phyloP scores from a whole-genome alignment of 2,329 filamentous ascomycete species.

The Harringtonia aguacate region DNA sequence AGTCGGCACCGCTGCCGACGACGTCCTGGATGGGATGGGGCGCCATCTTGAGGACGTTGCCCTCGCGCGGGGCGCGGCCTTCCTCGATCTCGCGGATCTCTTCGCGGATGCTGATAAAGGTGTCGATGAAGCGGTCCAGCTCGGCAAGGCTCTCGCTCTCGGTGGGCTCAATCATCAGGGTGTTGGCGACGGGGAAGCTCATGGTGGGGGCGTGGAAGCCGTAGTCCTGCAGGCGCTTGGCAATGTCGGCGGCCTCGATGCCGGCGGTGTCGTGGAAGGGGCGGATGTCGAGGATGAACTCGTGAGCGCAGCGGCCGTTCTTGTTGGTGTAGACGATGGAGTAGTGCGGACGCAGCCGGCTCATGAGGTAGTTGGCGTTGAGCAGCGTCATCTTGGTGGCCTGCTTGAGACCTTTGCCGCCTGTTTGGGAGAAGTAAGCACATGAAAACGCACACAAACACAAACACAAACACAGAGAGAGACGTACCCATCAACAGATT shows the following conservation, averaged over 20 bases:
- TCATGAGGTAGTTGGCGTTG: constrained; percentile 94
- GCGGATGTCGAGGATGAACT: constrained; percentile 89
- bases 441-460: no score
- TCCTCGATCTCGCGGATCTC: constrained; percentile 81
- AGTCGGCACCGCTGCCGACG: constrained; percentile 41
- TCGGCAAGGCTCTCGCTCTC: constrained; percentile 89
- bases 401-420: constrained; percentile 67
- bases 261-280: constrained; percentile 74
- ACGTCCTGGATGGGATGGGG: constrained; percentile 81
- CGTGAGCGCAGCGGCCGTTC: constrained; percentile 82
- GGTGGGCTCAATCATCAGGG: constrained; percentile 95
- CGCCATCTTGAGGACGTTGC: constrained; percentile 80
- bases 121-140: constrained; percentile 86
- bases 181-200: constrained; percentile 92
- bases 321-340: constrained; percentile 88
- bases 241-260: constrained; percentile 87
- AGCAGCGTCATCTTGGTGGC: constrained; percentile 89
- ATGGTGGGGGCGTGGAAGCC: constrained; percentile 97
- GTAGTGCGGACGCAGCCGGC: constrained; percentile 76
- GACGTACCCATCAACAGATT: constrained; percentile 97
- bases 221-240: constrained; percentile 93
- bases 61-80: constrained; percentile 61
- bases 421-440: no score
- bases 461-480: no score
- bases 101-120: constrained; percentile 71